Evolutionary conservation across 495 filamentous ascomycete species (phyloP), one percentile per base, ranked within the genome.

Genomic region (Bryoglossum gracile): DNA sequence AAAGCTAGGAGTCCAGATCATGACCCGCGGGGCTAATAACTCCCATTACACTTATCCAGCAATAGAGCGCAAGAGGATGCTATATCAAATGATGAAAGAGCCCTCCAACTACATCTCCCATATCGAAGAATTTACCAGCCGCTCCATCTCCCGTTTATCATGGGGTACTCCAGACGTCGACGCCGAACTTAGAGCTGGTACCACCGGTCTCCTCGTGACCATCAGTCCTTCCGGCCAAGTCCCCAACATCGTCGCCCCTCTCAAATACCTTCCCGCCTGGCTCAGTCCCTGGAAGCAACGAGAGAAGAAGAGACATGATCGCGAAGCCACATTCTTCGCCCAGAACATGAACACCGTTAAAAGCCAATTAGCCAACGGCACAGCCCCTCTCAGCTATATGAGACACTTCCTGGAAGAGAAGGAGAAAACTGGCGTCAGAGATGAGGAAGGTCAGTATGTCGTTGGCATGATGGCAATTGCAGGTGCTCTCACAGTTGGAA

Each of bases 91-190:
- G 51, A 65, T 39, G 8, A 62, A 46, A 13, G 57, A 68, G 22
- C 62, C 73, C 3, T 46, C 50, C 5, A 66, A 75, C 14, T 36
- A 37, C 16, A 30, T 38, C 40, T 6, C 38, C 32, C 44, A 48
- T 82, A 80, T 57, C 56, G 76, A 81, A 56, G 76, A 80, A 40
- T 82, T 77, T 60, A 76, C 75, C 17, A 66, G 71, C 11, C 75
- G 79, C 8, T 74, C 78, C 6, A 76, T 80, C n/a, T 75, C 70
- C 18, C 63, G 72, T 0, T 68, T 83, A 2, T 69, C 68, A 3
- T 86, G 80, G 72, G 82, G 80, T 14, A 72, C 68, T 2, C 59
- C 69, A 4, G 65, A 65, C 24, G 61, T 63, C 26, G 69, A 67
- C 19, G 65, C 65, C 47, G 62, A 74, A 42, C 70, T 81, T 8